Evolutionary conservation across 352 stramenopile genomes (phyloP).

Genomic region (Phytophthora multivora): DNA sequence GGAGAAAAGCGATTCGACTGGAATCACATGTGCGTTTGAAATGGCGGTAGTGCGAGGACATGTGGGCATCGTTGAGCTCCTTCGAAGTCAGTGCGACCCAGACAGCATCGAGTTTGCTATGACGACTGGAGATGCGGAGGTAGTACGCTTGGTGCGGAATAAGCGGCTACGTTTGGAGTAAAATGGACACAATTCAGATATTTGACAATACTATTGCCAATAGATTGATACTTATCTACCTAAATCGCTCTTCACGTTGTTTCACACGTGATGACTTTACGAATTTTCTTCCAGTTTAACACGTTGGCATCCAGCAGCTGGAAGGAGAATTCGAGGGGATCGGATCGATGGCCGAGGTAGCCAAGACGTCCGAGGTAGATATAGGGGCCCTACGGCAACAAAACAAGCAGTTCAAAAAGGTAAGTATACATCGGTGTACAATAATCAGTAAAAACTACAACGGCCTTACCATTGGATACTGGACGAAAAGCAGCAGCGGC

Average conservation of each 20-base stretch:
- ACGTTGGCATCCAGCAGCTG: slow-evolving; percentile 58
- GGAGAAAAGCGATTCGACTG: slow-evolving; percentile 10
- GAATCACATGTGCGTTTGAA: slow-evolving; percentile 21
- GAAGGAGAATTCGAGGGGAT: slow-evolving; percentile 64
- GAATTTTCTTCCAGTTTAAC: slow-evolving; percentile 34
- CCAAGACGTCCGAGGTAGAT: slow-evolving; percentile 75
- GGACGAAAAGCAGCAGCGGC: slow-evolving; percentile 30
- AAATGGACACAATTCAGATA: background rate
- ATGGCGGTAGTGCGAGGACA: slow-evolving; percentile 11
- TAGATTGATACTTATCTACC: too few relatives aligned
- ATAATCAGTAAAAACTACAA: background rate
- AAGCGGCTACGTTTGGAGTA: slow-evolving; percentile 12
- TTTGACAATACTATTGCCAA: too few relatives aligned
- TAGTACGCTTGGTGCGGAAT: slow-evolving; percentile 5
- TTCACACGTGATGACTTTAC: background rate
- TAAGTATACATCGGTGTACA: background rate
- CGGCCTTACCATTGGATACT: slow-evolving; percentile 29
- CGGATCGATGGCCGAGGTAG: slow-evolving; percentile 45
- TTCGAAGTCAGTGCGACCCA: slow-evolving; percentile 10
- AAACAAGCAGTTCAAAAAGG: background rate
- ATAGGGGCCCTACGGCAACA: slow-evolving; percentile 42
- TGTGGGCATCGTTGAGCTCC: background rate
- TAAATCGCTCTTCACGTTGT: too few relatives aligned
- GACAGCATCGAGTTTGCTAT: slow-evolving; percentile 9
- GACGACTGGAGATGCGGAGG: slow-evolving; percentile 3